Conservation (phyloP, 75 land plant genomes). For the Cupressus sempervirens region DNA sequence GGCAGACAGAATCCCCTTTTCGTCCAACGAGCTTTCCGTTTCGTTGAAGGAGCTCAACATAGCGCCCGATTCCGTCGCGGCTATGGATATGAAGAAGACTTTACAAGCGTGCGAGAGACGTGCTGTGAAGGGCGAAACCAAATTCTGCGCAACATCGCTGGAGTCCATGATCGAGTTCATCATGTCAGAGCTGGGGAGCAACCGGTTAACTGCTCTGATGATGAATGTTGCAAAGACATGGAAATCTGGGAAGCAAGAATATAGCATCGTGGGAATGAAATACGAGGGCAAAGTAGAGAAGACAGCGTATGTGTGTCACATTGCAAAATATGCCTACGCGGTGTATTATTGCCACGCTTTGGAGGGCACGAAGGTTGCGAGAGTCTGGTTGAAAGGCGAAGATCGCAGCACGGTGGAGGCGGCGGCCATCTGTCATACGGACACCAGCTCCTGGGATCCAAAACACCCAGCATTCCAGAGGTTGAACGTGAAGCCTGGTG, state of each 20-base stretch:
- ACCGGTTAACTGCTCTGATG: background rate
- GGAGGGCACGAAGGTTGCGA: background rate
- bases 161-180: constrained; percentile 4
- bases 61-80: background rate
- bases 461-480: constrained; percentile 9
- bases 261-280: background rate
- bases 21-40: background rate
- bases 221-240: background rate
- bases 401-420: constrained; percentile 3
- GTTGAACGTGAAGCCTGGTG: constrained; percentile 17
- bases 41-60: background rate
- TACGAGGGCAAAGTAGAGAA: background rate
- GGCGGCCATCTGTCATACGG: constrained; percentile 12
- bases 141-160: constrained; percentile 5
- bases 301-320: background rate
- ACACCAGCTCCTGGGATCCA: constrained; percentile 17
- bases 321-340: background rate
- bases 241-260: background rate
- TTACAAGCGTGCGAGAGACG: background rate
- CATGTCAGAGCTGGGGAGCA: background rate
- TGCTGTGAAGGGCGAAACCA: background rate
- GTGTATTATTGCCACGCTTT: constrained; percentile 6
- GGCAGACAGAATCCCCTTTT: background rate
- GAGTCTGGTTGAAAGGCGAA: background rate
- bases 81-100: background rate